Conservation (phyloP, 140 eudicot species). For the Flaveria floridana region DNA sequence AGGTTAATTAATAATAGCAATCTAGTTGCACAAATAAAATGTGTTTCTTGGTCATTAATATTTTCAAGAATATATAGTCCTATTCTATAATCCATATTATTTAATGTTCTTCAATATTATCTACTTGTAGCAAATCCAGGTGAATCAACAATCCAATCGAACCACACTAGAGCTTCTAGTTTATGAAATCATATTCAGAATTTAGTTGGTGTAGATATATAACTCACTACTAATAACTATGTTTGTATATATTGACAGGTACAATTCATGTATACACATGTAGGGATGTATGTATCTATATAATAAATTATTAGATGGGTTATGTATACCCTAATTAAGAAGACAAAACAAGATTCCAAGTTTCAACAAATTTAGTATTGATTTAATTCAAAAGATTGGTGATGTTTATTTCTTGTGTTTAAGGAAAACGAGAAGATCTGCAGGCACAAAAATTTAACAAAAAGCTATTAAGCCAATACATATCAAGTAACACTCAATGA, state of each 20-base stretch:
- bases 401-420: too few species aligned
- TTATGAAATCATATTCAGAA: neutral
- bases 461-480: neutral
- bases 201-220: neutral
- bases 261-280: neutral
- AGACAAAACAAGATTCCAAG: neutral
- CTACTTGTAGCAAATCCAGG: too few species aligned
- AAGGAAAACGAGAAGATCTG: too few species aligned
- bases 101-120: neutral
- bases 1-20: neutral
- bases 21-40: conserved; percentile 4
- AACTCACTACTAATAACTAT: neutral
- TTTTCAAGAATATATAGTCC: neutral
- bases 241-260: neutral
- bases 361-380: conserved; percentile 9
- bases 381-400: neutral
- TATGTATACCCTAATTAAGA: neutral
- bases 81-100: neutral
- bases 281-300: neutral
- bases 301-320: neutral
- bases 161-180: neutral
- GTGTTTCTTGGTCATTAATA: neutral
- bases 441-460: neutral
- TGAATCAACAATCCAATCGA: neutral
- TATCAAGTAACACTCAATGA: neutral